Percentiles rank a stretch among this genome's conserved stretches.
These are phyloP conservation scores for Castanospermum australe DNA, from an alignment of 306 rosid genomes.

Conservation along the genomic window DNA sequence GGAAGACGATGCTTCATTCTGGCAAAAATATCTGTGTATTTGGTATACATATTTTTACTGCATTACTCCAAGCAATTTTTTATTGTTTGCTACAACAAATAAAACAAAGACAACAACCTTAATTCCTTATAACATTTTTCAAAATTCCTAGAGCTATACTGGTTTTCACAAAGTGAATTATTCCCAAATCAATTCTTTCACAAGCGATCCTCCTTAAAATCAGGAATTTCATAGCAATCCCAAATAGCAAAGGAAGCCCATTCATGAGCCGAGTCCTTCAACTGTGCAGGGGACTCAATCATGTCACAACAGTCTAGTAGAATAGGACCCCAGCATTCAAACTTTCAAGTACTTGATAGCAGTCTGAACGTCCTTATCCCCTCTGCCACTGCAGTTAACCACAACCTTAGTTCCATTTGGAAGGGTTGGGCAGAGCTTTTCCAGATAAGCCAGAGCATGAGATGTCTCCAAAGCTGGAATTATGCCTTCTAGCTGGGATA, in stretches of 20 bases:
- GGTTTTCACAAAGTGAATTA: not conserved
- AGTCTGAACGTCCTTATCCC: constrained; percentile 93
- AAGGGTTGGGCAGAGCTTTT: constrained; percentile 80
- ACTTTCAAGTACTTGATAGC: constrained; percentile 68
- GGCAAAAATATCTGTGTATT: not conserved
- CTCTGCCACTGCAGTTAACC: constrained; percentile 91
- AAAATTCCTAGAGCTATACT: not conserved
- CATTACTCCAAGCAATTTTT: not conserved
- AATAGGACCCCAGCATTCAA: constrained; percentile 23
- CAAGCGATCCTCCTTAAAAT: not conserved
- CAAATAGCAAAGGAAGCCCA: not conserved
- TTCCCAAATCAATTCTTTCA: constrained; percentile 16
- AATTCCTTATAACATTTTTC: not conserved
- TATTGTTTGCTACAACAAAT: not conserved
- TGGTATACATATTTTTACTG: not conserved
- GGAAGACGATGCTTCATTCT: not conserved
- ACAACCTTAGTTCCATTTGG: constrained; percentile 76
- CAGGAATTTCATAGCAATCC: constrained; percentile 4
- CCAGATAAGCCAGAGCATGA: constrained; percentile 88
- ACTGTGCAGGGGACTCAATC: not conserved
- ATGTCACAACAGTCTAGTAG: not conserved
- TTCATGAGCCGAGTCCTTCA: not conserved
- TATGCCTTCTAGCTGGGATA: constrained; percentile 82
- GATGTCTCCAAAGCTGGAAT: constrained; percentile 96
- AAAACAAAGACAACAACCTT: not conserved